Evolutionary conservation across 257 asterid genomes (phyloP), one percentile per base, ranked within the genome.

Genomic region (Asclepias syriaca): DNA sequence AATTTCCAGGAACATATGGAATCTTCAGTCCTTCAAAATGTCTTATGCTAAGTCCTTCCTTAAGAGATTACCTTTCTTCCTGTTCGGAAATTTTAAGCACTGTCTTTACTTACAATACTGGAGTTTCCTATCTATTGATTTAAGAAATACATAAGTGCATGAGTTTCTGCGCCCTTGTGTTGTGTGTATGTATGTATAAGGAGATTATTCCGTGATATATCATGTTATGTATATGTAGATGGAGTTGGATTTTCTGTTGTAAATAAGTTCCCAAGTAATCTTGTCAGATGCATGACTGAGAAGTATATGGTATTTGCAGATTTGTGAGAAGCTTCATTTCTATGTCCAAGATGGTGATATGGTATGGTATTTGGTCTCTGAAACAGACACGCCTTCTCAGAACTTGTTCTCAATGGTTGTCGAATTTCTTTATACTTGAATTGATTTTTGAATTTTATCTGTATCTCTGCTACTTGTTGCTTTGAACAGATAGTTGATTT

Each of bases 401-500:
- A 63, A 63, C 14, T 63, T 34, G 13, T 45, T 65, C 51, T 46
- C 39, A 6, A 66, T 6, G 10, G 39, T 60, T 61, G 39, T 14
- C 7, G 3, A 8, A 37, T 54, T 16, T 4, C 7, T 8, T 19
- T 40, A 57, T 54, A 10, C 34, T 58, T 40, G 15, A 51, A 34
- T 16, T 21, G 19, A 8, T 13, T 27, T 74, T 21, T 18, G 22
- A 34, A 7, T 43, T 12, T 71, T 5, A 32, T 46, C 32, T 29
- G 24, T 59, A 39, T 55, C 43, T 32, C 29, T 64, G 1, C 19
- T 69, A 75, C 34, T 56, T 54, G 55, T 32, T 32, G 45, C 72
- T 77, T 56, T 85, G 79, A 75, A 72, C 96, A 94, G 99, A 72
- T 95, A 29, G 97, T 95, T 79, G 97, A 95, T 86, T 88, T 90